These are phyloP conservation scores for Trichoderma citrinoviride DNA, from an alignment of 2,329 filamentous ascomycete genomes.

Conservation along the genomic window DNA sequence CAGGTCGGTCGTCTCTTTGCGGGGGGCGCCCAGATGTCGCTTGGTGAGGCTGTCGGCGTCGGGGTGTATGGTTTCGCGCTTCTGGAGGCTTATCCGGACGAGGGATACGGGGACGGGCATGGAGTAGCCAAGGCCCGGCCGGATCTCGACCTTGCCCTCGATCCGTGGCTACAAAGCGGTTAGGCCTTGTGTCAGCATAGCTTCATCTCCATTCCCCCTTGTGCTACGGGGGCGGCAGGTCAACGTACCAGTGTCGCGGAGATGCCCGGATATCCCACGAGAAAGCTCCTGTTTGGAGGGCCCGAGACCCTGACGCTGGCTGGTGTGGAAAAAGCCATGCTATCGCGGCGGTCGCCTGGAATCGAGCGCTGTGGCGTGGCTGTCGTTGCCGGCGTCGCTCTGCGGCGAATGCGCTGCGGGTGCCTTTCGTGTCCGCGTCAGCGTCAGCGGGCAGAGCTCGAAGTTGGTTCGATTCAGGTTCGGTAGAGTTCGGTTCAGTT, in stretches of 20 bases:
- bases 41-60: slow-evolving; percentile 92
- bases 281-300: slow-evolving; percentile 92
- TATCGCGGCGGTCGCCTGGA: slow-evolving; percentile 22
- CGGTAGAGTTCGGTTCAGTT: no score
- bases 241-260: slow-evolving; percentile 90
- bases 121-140: slow-evolving; percentile 78
- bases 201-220: background rate
- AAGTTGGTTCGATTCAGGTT: background rate
- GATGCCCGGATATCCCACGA: slow-evolving; percentile 96
- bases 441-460: slow-evolving; percentile 7
- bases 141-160: slow-evolving; percentile 96
- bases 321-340: slow-evolving; percentile 35
- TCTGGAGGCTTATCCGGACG: slow-evolving; percentile 89
- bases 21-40: slow-evolving; percentile 83
- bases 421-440: background rate
- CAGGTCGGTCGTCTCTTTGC: slow-evolving; percentile 86
- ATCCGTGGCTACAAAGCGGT: slow-evolving; percentile 70
- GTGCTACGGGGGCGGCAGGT: background rate
- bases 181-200: background rate
- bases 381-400: background rate
- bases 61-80: slow-evolving; percentile 93
- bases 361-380: background rate
- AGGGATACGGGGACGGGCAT: slow-evolving; percentile 88
- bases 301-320: slow-evolving; percentile 84
- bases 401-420: slow-evolving; percentile 15